Percentiles rank a stretch among this genome's conserved stretches.
Evolutionary conservation across 148 eudicot species (phyloP).

Genomic region (Chenopodium formosanum): DNA sequence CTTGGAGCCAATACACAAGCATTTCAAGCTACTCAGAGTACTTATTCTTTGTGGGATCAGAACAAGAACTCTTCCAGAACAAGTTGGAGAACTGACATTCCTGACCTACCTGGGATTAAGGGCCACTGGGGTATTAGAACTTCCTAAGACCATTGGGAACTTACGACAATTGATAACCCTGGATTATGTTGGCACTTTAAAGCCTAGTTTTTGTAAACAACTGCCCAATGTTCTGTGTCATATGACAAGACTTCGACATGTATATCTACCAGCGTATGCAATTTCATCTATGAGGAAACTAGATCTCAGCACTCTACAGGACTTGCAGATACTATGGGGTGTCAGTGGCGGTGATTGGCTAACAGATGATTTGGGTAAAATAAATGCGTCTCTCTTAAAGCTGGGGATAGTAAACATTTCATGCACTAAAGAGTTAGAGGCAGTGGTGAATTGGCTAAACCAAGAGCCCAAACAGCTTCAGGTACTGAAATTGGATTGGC

Average conservation of each 20-base stretch:
- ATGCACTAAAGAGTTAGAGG: conserved; percentile 4
- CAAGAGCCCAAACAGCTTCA: not conserved
- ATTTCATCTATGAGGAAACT: not conserved
- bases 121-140: conserved; percentile 15
- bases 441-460: conserved; percentile 27
- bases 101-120: conserved; percentile 29
- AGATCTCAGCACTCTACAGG: conserved; percentile 8
- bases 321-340: conserved; percentile 30
- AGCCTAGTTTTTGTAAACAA: not conserved
- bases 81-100: conserved; percentile 26
- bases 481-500: conserved; percentile 21
- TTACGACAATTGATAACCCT: conserved; percentile 21
- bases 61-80: conserved; percentile 18
- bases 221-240: conserved; percentile 26
- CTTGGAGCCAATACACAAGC: conserved; percentile 18
- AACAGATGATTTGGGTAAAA: not conserved
- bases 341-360: conserved; percentile 24
- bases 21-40: conserved; percentile 30
- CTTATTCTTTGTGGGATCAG: conserved; percentile 17
- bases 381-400: too few relatives aligned
- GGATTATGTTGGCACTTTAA: conserved; percentile 12
- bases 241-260: conserved; percentile 22
- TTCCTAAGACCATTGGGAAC: conserved; percentile 19
- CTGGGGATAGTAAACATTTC: too few relatives aligned
- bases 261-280: conserved; percentile 16